phyloP scores from a whole-genome alignment of 768 basidiomycete species.

The Psilocybe subaeruginosa region DNA sequence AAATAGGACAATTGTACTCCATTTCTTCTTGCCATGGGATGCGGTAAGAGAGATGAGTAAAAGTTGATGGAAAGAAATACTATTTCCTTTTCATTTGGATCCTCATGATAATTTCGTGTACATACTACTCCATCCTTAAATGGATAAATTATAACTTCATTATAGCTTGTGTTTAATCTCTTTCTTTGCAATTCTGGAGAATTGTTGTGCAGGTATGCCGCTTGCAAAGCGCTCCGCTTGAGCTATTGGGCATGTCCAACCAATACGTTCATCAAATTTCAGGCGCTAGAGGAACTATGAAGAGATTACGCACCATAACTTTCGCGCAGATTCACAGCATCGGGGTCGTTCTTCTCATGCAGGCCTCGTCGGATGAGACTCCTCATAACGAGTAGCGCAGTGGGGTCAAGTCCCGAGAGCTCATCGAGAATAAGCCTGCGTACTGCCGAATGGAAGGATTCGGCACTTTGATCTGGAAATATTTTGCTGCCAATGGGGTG shows the following conservation, averaged over 20 bases:
- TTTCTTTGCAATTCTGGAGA: slow-evolving; percentile 58
- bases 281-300: background rate
- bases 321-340: slow-evolving; percentile 68
- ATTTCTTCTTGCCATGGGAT: no score
- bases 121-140: background rate
- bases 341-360: slow-evolving; percentile 64
- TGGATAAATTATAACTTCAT: background rate
- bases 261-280: background rate
- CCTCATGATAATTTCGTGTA: no score
- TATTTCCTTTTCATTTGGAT: no score
- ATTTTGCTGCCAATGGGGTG: slow-evolving; percentile 42
- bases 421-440: slow-evolving; percentile 53
- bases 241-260: slow-evolving; percentile 32
- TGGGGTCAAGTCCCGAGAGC: slow-evolving; percentile 58
- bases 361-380: slow-evolving; percentile 56
- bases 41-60: no score
- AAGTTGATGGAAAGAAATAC: no score
- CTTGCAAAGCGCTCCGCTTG: slow-evolving; percentile 69
- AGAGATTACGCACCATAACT: slow-evolving; percentile 49
- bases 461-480: slow-evolving; percentile 53
- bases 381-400: slow-evolving; percentile 56
- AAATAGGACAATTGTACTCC: no score
- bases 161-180: slow-evolving; percentile 71
- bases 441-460: slow-evolving; percentile 57
- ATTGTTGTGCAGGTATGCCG: slow-evolving; percentile 57